Evolutionary conservation across 805 yeast species (phyloP), one percentile per base, ranked within the genome.

Genomic region (Starmerella bombicola): DNA sequence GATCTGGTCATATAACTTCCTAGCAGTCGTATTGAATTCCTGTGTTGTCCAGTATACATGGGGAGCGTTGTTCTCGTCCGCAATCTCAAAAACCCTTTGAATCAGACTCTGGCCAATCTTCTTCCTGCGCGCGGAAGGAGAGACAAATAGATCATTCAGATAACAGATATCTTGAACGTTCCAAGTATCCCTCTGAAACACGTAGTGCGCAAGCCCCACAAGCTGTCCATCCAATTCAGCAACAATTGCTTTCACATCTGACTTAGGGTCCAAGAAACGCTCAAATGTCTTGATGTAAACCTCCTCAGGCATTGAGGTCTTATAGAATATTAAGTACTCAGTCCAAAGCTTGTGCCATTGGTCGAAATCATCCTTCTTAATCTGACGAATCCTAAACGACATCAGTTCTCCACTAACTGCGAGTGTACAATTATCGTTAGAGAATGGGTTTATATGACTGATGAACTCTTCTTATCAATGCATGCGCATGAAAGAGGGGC

Each of bases 41-140:
- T 30, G 33, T 10, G 33, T 30, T 8, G 33, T 30, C 33, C 33
- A 30, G 20, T 30, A 30, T 8, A 30, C 33, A 13, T 30, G n/a
- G 10, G 33, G 33, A 16, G 33, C 17, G 12, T 17, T 17, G 8
- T 8, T 13, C 33, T 30, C 10, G 13, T 30, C 33, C 17, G 33
- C 33, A 8, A 15, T 15, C 17, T 30, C 33, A 17, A 10, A 30
- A 10, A 30, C 33, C 10, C 33, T 17, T 30, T 30, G 13, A 30
- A 30, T 30, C 20, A 30, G 20, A 8, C 10, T 17, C 20, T 17
- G 9, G 20, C 33, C 33, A 13, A 17, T 13, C 12, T 15, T 15
- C 9, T 15, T 8, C 12, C 33, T 10, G 13, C 33, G 33, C 9
- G 20, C 33, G 8, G 17, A 15, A 13, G 33, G 33, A 13, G 9